Evolutionary conservation across 2,329 filamentous ascomycete genomes (phyloP), one percentile per base, ranked within the genome.

Genomic region (Cryphonectria naterciae): DNA sequence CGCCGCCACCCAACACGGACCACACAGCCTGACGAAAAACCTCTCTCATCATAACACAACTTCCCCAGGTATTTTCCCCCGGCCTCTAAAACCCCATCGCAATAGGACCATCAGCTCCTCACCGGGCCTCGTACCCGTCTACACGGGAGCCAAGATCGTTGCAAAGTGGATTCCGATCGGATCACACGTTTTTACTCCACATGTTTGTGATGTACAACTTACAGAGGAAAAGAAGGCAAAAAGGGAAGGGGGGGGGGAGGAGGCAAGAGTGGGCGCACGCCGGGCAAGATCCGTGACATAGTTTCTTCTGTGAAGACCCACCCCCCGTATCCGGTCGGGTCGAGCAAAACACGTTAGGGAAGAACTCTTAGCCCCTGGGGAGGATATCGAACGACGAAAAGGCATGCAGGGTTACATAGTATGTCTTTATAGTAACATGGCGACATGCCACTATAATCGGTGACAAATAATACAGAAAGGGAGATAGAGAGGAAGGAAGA

Each of bases 361-460:
- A 32, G 25, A 58, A 58, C 15, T 6, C 8, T 35, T 58, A 35
- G 54, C 54, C 52, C 28, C 3, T 17, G 4, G 2, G 46, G 1
- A 35, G 13, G 13, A 17, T 19, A 32, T 58, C 32, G 37, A 39
- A 39, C 37, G 37, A 39, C 25, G 25, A 32, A 19, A 28, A 28
- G 54, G 8, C n/a, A n/a, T 22, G 22, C 46, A 13, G 54, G 64
- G 46, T 52, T 35, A 66, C 37, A 64, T 64, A 64, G 54, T 58
- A 32, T 32, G 54, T 49, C 54, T 32, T 15, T 32, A 58, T 58
- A 58, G 25, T 58, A 28, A 5, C 4, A 32, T 58, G 25, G 25
- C 15, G 46, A 49, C 46, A 49, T 58, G 54, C 25, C 28, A 58
- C 32, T 49, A 49, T 49, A 49, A 49, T n/a, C 22, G 46, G 46